phyloP scores from a whole-genome alignment of 2,329 filamentous ascomycete genomes.

The Monilinia polystroma region DNA sequence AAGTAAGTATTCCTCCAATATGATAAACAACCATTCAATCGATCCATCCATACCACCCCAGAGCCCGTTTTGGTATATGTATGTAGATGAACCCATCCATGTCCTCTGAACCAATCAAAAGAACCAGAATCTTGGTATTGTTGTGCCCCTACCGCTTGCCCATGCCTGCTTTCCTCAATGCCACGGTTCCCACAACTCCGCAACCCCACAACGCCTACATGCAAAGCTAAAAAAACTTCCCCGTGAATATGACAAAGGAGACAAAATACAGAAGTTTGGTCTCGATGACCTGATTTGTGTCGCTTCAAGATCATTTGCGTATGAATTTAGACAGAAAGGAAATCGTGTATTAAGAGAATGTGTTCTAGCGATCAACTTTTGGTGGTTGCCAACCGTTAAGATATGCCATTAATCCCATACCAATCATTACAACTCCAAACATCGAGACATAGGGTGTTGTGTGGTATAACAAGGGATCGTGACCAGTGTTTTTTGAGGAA shows the following conservation, averaged over 20 bases:
- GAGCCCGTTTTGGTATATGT: slow-evolving; percentile 19
- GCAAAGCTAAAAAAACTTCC: slow-evolving; percentile 15
- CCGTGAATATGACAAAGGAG: slow-evolving; percentile 18
- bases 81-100: slow-evolving; percentile 14
- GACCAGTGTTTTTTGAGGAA: slow-evolving; percentile 41
- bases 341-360: slow-evolving; percentile 15
- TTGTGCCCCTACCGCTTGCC: slow-evolving; percentile 17
- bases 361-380: slow-evolving; percentile 38
- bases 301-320: slow-evolving; percentile 6
- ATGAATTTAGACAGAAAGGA: slow-evolving; percentile 8
- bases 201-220: slow-evolving; percentile 17
- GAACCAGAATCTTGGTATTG: slow-evolving; percentile 19
- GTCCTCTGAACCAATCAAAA: slow-evolving; percentile 15
- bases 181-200: background rate
- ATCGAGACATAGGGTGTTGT: slow-evolving; percentile 77
- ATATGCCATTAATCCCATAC: slow-evolving; percentile 83
- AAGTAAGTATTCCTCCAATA: slow-evolving; percentile 16
- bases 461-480: slow-evolving; percentile 51
- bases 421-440: slow-evolving; percentile 76
- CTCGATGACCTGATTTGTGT: slow-evolving; percentile 13
- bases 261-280: slow-evolving; percentile 16
- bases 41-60: slow-evolving; percentile 12
- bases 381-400: slow-evolving; percentile 73
- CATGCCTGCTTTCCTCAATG: slow-evolving; percentile 17
- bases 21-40: slow-evolving; percentile 12